Conservation (phyloP, 2,329 filamentous ascomycete genomes). For the Dothideomycetidae sp. region DNA sequence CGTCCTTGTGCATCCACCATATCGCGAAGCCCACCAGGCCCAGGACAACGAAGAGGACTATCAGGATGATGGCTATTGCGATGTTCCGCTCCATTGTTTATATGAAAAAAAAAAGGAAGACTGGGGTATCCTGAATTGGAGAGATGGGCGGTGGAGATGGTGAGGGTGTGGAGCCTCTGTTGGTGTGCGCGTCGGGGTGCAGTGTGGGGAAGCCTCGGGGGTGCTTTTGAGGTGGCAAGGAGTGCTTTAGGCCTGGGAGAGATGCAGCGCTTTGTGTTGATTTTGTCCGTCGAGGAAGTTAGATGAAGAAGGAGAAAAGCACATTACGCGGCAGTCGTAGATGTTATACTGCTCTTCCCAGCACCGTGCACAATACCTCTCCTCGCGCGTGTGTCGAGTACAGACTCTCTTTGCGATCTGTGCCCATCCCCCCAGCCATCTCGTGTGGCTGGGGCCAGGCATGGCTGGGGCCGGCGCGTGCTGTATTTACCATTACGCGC, state of each 20-base stretch:
- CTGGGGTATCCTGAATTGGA: too few species aligned
- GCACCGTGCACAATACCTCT: too few species aligned
- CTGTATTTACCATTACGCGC: too few species aligned
- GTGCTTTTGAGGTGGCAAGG: not conserved
- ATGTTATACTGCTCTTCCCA: too few species aligned
- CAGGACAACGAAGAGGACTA: slow-evolving; percentile 38
- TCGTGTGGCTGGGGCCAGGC: not conserved
- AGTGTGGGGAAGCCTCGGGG: not conserved
- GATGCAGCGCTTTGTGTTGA: too few species aligned
- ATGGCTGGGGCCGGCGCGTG: not conserved
- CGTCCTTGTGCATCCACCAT: slow-evolving; percentile 28
- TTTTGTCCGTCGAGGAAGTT: too few species aligned
- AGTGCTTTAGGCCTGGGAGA: not conserved
- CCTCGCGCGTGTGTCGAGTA: too few species aligned
- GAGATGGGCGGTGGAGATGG: not conserved
- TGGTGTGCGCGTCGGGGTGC: not conserved
- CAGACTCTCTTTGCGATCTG: too few species aligned
- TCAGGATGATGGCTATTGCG: slow-evolving; percentile 39
- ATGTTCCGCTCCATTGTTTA: slow-evolving; percentile 37
- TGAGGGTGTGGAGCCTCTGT: slow-evolving; percentile 2
- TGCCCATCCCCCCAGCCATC: too few species aligned
- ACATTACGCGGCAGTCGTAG: too few species aligned
- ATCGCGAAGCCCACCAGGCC: slow-evolving; percentile 35
- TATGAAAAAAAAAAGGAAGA: not conserved
- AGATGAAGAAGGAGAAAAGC: too few species aligned